A percentile compares a stretch with the other conserved stretches of the same genome.
These are phyloP conservation scores for Amanita thiersii DNA, from an alignment of 768 basidiomycete species.

Conservation along the genomic window DNA sequence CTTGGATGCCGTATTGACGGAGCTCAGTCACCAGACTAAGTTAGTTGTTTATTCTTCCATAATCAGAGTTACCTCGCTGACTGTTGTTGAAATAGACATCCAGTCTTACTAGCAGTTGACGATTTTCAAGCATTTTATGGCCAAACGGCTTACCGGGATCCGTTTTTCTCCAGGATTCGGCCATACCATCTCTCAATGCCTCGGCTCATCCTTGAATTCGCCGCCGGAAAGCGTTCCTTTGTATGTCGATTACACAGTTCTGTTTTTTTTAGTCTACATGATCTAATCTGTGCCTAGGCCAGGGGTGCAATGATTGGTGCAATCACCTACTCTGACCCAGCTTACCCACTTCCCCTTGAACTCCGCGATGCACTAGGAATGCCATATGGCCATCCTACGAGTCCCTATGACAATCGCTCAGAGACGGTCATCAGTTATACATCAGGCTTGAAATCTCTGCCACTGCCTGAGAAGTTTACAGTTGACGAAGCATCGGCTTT, in stretches of 20 bases:
- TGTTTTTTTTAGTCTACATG: not conserved
- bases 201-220: constrained; percentile 68
- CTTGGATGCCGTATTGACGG: constrained; percentile 48
- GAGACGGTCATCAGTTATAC: constrained; percentile 43
- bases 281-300: constrained; percentile 29
- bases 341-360: constrained; percentile 51
- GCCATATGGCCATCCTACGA: constrained; percentile 28
- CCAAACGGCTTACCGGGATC: constrained; percentile 62
- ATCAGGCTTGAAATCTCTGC: constrained; percentile 31
- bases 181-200: constrained; percentile 77
- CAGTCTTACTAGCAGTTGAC: constrained; percentile 80
- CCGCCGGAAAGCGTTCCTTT: constrained; percentile 59
- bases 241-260: constrained; percentile 31
- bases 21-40: constrained; percentile 58
- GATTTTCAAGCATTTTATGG: constrained; percentile 81
- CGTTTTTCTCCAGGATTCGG: constrained; percentile 58
- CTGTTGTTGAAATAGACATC: constrained; percentile 41
- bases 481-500: constrained; percentile 64
- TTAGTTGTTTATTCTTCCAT: constrained; percentile 23
- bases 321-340: constrained; percentile 51
- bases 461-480: constrained; percentile 48
- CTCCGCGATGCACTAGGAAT: constrained; percentile 55
- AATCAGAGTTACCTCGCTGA: not conserved
- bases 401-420: constrained; percentile 51
- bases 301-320: constrained; percentile 71